Evolutionary conservation across 768 basidiomycete genomes (phyloP), one percentile per base, ranked within the genome.

Genomic region (Tulasnella sp.): DNA sequence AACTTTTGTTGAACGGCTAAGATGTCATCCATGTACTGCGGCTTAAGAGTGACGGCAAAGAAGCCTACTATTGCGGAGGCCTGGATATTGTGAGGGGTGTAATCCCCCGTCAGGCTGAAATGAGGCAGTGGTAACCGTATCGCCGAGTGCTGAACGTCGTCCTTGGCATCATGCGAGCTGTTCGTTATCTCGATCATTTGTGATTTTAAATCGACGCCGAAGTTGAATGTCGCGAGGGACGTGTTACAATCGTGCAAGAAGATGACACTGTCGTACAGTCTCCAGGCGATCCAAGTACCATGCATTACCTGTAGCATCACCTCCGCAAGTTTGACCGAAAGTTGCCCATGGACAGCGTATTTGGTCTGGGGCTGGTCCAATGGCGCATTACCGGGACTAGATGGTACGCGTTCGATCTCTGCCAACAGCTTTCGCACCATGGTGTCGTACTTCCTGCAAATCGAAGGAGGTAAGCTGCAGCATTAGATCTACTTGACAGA

Each of bases 1-100:
- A 92, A 92, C 66, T 91, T 91, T 63, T 88, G 86, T 66, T 91
- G 90, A 8, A 93, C 85, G 3, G 79, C 80, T 2, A 92, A 76
- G 2, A 92, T 69, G 3, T 85, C 87, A 66, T 93, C 91, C 81
- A 87, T 84, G 65, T 91, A 83, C 0, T 81, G 80, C 3, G 87
- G 86, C 65, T 87, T 90, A 60, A 92, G 76, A 66, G 79, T 84
- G 59, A 88, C 71, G 38, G 83, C 76, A 63, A 91, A 77, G 57
- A 80, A 79, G 9, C 87, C 86, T 43, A 92, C 70, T 27, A 84
- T 71, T 2, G 78, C 77, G 22, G 84, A 68, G 4, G 80, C 71
- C 43, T 82, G 74, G 19, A 91, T 67, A 1, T 70, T 70, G 17
- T 65, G 63, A 19, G 73, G 76, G 64, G 81, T 76, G 60, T 79